phyloP scores from a whole-genome alignment of 1,284 basidiomycete genomes.

The Pascua guehoae region DNA sequence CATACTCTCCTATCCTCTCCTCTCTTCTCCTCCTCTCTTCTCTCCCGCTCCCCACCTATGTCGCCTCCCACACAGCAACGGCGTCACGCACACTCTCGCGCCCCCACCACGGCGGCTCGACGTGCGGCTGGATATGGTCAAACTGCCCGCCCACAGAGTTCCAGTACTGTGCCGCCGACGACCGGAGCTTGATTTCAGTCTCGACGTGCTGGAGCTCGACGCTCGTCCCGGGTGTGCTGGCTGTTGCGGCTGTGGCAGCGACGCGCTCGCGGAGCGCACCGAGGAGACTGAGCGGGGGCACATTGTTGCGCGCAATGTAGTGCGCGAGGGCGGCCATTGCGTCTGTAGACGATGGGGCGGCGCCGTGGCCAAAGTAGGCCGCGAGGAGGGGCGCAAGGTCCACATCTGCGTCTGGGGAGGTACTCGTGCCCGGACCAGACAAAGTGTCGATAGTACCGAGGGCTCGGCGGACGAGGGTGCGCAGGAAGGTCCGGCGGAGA shows the following conservation, averaged over 20 bases:
- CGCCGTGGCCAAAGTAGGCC: not conserved
- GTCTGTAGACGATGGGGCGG: not conserved
- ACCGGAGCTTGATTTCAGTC: slow-evolving; percentile 22
- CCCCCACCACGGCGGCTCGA: slow-evolving; percentile 22
- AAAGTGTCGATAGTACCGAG: no score
- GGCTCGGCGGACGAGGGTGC: slow-evolving; percentile 1
- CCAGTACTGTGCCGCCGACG: slow-evolving; percentile 23
- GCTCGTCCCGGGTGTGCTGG: no score
- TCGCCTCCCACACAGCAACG: slow-evolving; percentile 21
- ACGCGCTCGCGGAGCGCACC: slow-evolving; percentile 21
- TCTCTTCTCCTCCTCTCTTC: not conserved
- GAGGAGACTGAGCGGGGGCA: slow-evolving; percentile 28
- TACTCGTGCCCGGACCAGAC: no score
- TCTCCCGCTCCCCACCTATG: not conserved
- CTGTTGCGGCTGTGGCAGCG: not conserved
- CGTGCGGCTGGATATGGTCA: slow-evolving; percentile 6
- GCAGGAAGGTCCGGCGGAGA: slow-evolving; percentile 34
- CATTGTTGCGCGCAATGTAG: slow-evolving; percentile 23
- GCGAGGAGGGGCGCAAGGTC: no score
- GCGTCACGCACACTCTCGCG: slow-evolving; percentile 26
- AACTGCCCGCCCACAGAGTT: slow-evolving; percentile 10
- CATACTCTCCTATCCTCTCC: not conserved
- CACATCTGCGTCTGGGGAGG: no score
- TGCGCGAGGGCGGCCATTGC: slow-evolving; percentile 12
- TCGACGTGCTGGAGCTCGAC: not conserved